Evolutionary conservation across 2,329 filamentous ascomycete species (phyloP), one percentile per base, ranked within the genome.

Genomic region (Laburnicola sp.): DNA sequence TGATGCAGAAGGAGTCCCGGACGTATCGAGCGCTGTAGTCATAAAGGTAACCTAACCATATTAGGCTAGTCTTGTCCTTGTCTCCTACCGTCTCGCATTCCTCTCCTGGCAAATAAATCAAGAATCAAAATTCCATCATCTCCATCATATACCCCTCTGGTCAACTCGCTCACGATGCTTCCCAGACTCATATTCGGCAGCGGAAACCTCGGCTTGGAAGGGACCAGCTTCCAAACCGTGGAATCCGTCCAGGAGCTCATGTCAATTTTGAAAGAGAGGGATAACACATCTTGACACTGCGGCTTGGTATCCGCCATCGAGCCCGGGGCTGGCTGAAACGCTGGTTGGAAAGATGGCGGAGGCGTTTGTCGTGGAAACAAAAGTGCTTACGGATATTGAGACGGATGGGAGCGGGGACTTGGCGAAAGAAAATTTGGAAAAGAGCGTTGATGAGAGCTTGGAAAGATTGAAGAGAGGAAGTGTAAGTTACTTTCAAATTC

Each of bases 1-100:
- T 70, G 44, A 67, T 63, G 60, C 65, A 69, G 51, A 60, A 63
- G 44, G 65, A 68, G 39, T 65, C 62, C 45, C 60, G 60, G 11
- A 60, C 45, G 4, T 69, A 71, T 49, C 41, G 54, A 10, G n/a
- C n/a, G n/a, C n/a, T n/a, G n/a, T n/a, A n/a, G n/a, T n/a, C n/a
- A n/a, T n/a, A n/a, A n/a, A n/a, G n/a, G n/a, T n/a, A n/a, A n/a
- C n/a, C n/a, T n/a, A n/a, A n/a, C n/a, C n/a, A n/a, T n/a, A n/a
- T n/a, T n/a, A n/a, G n/a, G n/a, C n/a, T n/a, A n/a, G n/a, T n/a
- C n/a, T n/a, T n/a, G n/a, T n/a, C n/a, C n/a, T n/a, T n/a, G n/a
- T n/a, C n/a, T n/a, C n/a, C n/a, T n/a, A n/a, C n/a, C n/a, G n/a
- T n/a, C n/a, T n/a, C n/a, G n/a, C n/a, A n/a, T n/a, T n/a, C n/a